Conservation (phyloP, 2,329 filamentous ascomycete genomes). For the Monilinia fructicola region DNA sequence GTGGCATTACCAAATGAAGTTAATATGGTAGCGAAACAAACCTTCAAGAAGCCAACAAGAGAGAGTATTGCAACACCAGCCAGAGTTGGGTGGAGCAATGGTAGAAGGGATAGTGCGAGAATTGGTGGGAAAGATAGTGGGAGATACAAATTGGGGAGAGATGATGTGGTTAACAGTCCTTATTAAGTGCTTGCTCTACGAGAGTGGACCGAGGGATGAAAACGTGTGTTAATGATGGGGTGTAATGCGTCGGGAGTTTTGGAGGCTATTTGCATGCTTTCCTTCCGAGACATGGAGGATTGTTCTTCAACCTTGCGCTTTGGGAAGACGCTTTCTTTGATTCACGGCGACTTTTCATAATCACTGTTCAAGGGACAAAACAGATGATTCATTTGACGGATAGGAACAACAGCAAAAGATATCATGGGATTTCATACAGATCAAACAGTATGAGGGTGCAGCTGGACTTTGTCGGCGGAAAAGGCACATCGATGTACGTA, state of each 20-base stretch:
- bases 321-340: neutral
- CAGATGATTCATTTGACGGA: neutral
- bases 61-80: conserved; percentile 74
- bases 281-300: neutral
- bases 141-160: conserved; percentile 71
- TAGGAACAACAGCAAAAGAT: conserved; percentile 2
- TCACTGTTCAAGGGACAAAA: neutral
- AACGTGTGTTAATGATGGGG: neutral
- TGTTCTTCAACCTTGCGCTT: neutral
- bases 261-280: neutral
- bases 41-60: conserved; percentile 81
- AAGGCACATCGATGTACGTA: neutral
- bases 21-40: conserved; percentile 90
- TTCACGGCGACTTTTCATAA: neutral
- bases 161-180: conserved; percentile 78
- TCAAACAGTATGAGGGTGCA: conserved; percentile 11
- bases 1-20: conserved; percentile 96
- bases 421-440: conserved; percentile 6
- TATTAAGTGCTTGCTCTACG: conserved; percentile 44
- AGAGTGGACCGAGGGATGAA: neutral
- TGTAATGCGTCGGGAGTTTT: conserved; percentile 3
- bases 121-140: conserved; percentile 56
- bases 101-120: conserved; percentile 50
- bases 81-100: conserved; percentile 48
- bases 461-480: neutral